Evolutionary conservation across 805 yeast species (phyloP).

Genomic region (Monosporozyma aerobia): DNA sequence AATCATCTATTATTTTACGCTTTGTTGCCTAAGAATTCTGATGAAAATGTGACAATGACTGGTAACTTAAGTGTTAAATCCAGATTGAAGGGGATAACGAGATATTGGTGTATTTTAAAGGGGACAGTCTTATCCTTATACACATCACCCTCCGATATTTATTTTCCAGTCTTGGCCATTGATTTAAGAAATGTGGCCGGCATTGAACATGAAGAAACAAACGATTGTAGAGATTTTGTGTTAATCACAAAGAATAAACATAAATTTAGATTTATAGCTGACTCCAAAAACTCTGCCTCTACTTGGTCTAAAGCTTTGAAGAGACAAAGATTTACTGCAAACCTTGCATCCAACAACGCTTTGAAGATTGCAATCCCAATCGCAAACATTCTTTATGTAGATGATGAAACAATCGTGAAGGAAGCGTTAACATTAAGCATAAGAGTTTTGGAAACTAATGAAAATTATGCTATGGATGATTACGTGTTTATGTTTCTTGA

Average conservation of each 20-base stretch:
- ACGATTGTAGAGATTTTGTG: constrained; percentile 37
- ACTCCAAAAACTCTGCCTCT: constrained; percentile 61
- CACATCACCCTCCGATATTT: constrained; percentile 64
- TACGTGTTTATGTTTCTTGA: constrained; percentile 61
- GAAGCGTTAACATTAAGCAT: constrained; percentile 47
- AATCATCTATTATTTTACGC: constrained; percentile 66
- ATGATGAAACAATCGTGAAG: constrained; percentile 47
- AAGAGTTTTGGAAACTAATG: constrained; percentile 49
- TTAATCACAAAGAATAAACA: constrained; percentile 45
- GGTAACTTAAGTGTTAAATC: constrained; percentile 44
- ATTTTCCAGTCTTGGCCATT: constrained; percentile 71
- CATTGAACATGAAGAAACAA: constrained; percentile 39
- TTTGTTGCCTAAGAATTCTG: constrained; percentile 51
- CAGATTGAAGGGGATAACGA: constrained; percentile 16
- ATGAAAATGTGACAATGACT: constrained; percentile 34
- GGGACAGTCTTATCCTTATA: constrained; percentile 62
- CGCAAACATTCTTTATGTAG: constrained; percentile 53
- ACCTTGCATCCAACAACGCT: constrained; percentile 53
- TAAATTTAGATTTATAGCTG: constrained; percentile 61
- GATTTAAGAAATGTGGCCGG: constrained; percentile 56
- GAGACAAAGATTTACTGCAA: constrained; percentile 66
- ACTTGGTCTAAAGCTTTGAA: constrained; percentile 72
- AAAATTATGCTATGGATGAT: constrained; percentile 53
- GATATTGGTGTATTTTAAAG: constrained; percentile 77
- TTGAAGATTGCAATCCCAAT: constrained; percentile 74